Evolutionary conservation across 2,329 filamentous ascomycete species (phyloP).

Genomic region (Sphaerostilbella broomeana): DNA sequence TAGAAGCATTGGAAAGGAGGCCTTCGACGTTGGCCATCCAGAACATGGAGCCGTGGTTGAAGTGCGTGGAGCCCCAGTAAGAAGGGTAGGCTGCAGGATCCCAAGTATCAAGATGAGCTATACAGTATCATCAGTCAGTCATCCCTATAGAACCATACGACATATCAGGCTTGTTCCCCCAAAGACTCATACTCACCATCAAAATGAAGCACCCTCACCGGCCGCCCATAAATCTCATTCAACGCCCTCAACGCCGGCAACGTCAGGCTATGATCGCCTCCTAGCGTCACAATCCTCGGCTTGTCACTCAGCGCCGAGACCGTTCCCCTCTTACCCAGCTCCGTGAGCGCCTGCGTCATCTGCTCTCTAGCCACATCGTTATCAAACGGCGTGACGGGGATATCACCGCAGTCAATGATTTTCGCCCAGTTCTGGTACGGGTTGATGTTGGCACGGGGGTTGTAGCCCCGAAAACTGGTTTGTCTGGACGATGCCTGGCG

Average conservation of each 20-base stretch:
- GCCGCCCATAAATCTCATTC: conserved; percentile 52
- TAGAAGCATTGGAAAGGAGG: conserved; percentile 62
- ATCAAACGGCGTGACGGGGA: conserved; percentile 80
- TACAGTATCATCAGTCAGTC: conserved; percentile 18
- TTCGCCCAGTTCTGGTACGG: conserved; percentile 77
- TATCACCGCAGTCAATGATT: conserved; percentile 84
- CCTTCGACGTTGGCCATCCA: conserved; percentile 80
- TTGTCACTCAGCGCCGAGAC: conserved; percentile 28
- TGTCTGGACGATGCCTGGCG: conserved; percentile 77
- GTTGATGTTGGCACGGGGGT: conserved; percentile 74
- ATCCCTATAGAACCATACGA: too few relatives aligned
- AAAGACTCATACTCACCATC: conserved; percentile 40
- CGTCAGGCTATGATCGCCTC: conserved; percentile 66
- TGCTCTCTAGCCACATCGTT: conserved; percentile 74
- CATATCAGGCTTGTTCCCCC: too few relatives aligned
- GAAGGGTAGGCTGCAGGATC: conserved; percentile 73
- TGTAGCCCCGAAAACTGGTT: conserved; percentile 70
- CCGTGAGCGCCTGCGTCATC: conserved; percentile 74
- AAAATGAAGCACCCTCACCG: conserved; percentile 67
- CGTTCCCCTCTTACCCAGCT: conserved; percentile 49
- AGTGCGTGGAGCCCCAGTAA: conserved; percentile 59
- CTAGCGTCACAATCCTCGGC: conserved; percentile 60
- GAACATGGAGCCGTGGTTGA: conserved; percentile 90
- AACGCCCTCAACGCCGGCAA: conserved; percentile 63
- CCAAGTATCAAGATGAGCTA: conserved; percentile 74